These are phyloP conservation scores for Cytospora leucostoma DNA, from an alignment of 2,329 filamentous ascomycete species.

Conservation along the genomic window DNA sequence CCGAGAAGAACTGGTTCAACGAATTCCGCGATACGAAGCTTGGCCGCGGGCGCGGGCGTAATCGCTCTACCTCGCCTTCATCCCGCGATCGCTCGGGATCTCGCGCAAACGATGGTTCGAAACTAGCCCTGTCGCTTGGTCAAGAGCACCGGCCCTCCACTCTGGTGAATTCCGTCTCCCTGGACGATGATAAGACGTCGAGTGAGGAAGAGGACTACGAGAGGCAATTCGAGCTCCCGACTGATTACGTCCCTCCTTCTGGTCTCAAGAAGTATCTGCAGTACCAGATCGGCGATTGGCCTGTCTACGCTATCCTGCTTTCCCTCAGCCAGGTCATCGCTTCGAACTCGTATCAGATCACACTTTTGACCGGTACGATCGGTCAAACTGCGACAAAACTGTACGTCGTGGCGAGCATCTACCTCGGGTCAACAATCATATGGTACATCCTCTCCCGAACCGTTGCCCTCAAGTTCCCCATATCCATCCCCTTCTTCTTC, in stretches of 20 bases:
- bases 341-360: constrained; percentile 66
- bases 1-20: constrained; percentile 68
- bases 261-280: constrained; percentile 51
- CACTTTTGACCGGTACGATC: constrained; percentile 61
- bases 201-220: constrained; percentile 19
- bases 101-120: constrained; percentile 34
- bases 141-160: constrained; percentile 10
- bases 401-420: constrained; percentile 59
- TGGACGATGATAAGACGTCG: constrained; percentile 29
- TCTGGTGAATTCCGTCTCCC: constrained; percentile 12
- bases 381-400: constrained; percentile 59
- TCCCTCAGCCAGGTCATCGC: constrained; percentile 62
- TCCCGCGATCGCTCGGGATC: constrained; percentile 31
- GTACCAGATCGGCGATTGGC: constrained; percentile 56
- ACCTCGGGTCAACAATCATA: constrained; percentile 54
- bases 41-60: constrained; percentile 39
- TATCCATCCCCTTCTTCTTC: constrained; percentile 59
- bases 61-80: constrained; percentile 6
- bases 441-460: constrained; percentile 64
- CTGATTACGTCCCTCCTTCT: constrained; percentile 57
- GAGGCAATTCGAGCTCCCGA: constrained; percentile 25
- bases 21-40: constrained; percentile 60
- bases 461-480: constrained; percentile 53
- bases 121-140: constrained; percentile 18
- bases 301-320: constrained; percentile 59